Conservation (phyloP, 2,329 filamentous ascomycete genomes). For the Xylaria multiplex region DNA sequence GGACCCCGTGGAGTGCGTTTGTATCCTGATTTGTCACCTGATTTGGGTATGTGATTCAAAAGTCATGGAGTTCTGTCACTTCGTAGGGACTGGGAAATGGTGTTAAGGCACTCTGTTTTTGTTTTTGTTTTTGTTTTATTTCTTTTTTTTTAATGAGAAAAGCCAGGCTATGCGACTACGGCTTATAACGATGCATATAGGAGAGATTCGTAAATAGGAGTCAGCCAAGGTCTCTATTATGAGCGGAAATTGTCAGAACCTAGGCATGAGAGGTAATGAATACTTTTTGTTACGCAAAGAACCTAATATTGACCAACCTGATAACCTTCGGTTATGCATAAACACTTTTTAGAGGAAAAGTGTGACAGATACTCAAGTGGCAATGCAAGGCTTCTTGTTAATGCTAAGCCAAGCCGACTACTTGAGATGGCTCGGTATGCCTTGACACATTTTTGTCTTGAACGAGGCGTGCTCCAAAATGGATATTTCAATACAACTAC, state of each 20-base stretch:
- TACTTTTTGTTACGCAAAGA: no score
- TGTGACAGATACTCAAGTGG: no score
- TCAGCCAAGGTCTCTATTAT: neutral
- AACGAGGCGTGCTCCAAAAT: no score
- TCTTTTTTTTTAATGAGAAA: no score
- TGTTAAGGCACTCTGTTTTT: neutral
- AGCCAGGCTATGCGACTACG: neutral
- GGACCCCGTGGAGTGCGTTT: constrained; percentile 62
- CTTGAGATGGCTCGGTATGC: no score
- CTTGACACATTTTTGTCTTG: no score
- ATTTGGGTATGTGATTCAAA: neutral
- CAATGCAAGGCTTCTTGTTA: neutral
- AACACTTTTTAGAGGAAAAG: no score
- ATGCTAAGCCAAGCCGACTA: neutral
- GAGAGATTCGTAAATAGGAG: neutral
- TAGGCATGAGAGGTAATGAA: no score
- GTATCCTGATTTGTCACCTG: neutral
- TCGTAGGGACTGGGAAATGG: neutral
- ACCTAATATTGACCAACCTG: no score
- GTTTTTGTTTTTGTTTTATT: no score
- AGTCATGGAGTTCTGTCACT: neutral
- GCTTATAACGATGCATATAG: neutral
- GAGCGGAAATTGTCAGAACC: neutral
- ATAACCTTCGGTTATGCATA: no score
- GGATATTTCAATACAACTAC: no score